Evolutionary conservation across 1,284 basidiomycete species (phyloP).

Genomic region (Inonotus hispidus): DNA sequence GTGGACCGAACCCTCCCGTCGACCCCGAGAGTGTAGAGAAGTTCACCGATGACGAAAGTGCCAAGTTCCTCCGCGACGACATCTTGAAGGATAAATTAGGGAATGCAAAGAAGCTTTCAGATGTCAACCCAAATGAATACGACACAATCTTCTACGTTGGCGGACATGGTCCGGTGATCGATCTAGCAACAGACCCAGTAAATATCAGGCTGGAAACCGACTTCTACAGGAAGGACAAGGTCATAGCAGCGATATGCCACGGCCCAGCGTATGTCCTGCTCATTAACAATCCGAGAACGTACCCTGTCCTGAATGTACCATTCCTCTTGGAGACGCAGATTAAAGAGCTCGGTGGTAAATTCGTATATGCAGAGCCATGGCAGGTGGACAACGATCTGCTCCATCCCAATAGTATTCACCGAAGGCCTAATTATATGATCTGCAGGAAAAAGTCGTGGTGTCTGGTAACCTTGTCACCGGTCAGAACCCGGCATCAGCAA

Average conservation of each 20-base stretch:
- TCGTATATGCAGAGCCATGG: conserved; percentile 51
- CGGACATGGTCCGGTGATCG: conserved; percentile 69
- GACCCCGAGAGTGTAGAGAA: conserved; percentile 56
- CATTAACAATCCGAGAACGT: neutral
- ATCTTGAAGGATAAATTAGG: conserved; percentile 55
- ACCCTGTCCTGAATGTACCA: conserved; percentile 39
- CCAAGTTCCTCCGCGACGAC: no score
- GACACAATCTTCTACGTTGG: conserved; percentile 76
- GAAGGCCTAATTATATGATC: no score
- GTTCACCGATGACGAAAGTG: conserved; percentile 57
- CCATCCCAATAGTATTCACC: neutral
- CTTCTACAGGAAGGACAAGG: conserved; percentile 58
- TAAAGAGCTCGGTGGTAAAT: conserved; percentile 46
- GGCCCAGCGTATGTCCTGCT: conserved; percentile 45
- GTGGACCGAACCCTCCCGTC: conserved; percentile 68
- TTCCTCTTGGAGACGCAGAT: conserved; percentile 69
- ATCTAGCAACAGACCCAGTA: conserved; percentile 52
- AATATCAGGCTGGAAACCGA: conserved; percentile 57
- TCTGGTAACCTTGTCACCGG: conserved; percentile 52
- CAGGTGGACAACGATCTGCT: conserved; percentile 33
- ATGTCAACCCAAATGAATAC: conserved; percentile 57
- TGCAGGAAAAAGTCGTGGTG: conserved; percentile 39
- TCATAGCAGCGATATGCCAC: conserved; percentile 69
- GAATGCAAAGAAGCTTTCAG: conserved; percentile 54
- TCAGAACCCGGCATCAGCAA: conserved; percentile 68